These are phyloP conservation scores for Leishmania tarentolae DNA, from an alignment of 208 protist genomes.

Conservation along the genomic window DNA sequence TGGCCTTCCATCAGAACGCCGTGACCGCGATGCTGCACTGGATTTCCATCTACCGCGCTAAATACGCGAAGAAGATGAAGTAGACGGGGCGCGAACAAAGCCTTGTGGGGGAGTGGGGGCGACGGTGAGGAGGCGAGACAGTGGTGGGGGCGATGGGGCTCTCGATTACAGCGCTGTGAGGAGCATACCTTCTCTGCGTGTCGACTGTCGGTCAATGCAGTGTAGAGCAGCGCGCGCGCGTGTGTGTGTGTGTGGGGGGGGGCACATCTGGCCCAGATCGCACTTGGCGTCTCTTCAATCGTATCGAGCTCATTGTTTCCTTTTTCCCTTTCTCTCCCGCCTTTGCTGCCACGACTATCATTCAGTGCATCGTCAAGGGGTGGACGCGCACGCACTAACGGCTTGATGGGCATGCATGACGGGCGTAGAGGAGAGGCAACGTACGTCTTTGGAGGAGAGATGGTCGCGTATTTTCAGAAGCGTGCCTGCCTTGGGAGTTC, in stretches of 20 bases:
- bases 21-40: conserved; percentile 72
- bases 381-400: background rate
- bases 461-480: background rate
- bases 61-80: conserved; percentile 36
- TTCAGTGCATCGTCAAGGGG: background rate
- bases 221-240: background rate
- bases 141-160: background rate
- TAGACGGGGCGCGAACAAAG: background rate
- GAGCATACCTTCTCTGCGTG: background rate
- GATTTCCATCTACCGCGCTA: conserved; percentile 59
- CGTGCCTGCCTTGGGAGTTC: background rate
- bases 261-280: too few species aligned
- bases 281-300: background rate
- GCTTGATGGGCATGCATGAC: background rate
- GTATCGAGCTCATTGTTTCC: background rate
- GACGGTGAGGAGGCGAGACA: background rate
- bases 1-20: conserved; percentile 46
- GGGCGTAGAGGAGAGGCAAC: background rate
- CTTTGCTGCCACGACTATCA: background rate
- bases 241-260: too few species aligned
- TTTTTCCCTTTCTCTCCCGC: background rate
- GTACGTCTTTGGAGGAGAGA: background rate
- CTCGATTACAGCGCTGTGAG: background rate
- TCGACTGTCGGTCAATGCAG: background rate
- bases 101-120: background rate